Evolutionary conservation across 139 green algal genomes (phyloP).

Genomic region (Picochlorum costavermella): DNA sequence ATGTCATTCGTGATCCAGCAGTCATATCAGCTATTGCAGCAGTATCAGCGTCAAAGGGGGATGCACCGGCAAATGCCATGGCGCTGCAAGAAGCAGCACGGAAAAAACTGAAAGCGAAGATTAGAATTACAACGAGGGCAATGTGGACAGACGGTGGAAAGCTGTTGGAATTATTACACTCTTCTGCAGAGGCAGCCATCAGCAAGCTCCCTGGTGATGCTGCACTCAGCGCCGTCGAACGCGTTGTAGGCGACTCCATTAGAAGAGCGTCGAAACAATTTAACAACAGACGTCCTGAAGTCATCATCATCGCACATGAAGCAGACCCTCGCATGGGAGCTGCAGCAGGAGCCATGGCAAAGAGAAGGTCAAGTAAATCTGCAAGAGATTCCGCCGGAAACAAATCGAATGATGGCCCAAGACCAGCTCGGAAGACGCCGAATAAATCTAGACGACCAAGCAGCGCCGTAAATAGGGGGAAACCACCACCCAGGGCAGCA

Average conservation of each 20-base stretch:
- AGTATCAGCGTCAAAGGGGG: background rate
- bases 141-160: slow-evolving; percentile 82
- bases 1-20: slow-evolving; percentile 45
- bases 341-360: slow-evolving; percentile 9
- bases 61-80: background rate
- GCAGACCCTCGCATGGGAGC: slow-evolving; percentile 20
- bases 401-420: background rate
- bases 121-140: slow-evolving; percentile 76
- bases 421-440: background rate
- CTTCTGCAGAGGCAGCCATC: slow-evolving; percentile 24
- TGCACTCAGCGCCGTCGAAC: slow-evolving; percentile 65
- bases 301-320: slow-evolving; percentile 71
- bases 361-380: slow-evolving; percentile 1
- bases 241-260: slow-evolving; percentile 50
- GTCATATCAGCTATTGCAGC: slow-evolving; percentile 4
- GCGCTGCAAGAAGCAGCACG: slow-evolving; percentile 3
- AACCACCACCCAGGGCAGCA: background rate
- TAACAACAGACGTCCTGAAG: slow-evolving; percentile 78
- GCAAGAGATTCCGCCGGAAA: background rate
- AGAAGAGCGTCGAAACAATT: slow-evolving; percentile 49
- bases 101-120: slow-evolving; percentile 21
- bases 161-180: slow-evolving; percentile 63
- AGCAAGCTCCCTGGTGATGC: slow-evolving; percentile 38
- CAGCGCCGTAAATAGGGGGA: background rate
- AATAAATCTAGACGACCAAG: background rate